Evolutionary conservation across 1,139 yeast species (phyloP).

Genomic region (Dujonia santamariae): DNA sequence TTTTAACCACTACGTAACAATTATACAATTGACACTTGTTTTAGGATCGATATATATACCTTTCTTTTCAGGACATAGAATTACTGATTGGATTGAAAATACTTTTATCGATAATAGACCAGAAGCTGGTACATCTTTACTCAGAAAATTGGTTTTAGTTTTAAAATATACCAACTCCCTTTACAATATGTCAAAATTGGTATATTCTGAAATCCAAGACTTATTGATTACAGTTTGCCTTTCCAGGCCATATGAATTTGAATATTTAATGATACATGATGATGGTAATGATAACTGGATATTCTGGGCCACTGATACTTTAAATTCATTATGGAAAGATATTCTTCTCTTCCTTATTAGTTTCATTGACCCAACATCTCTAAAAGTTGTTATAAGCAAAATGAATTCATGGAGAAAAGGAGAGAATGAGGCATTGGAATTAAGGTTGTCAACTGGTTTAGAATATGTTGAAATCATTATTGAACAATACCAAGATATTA

Average conservation of each 20-base stretch:
- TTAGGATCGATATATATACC: slow-evolving; percentile 11
- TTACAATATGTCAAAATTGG: slow-evolving; percentile 6
- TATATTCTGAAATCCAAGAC: slow-evolving; percentile 8
- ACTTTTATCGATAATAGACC: slow-evolving; percentile 5
- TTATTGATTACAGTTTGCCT: slow-evolving; percentile 18
- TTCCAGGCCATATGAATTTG: slow-evolving; percentile 23
- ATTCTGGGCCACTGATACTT: slow-evolving; percentile 12
- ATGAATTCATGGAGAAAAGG: slow-evolving; percentile 16
- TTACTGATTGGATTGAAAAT: slow-evolving; percentile 14
- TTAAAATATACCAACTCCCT: slow-evolving; percentile 10
- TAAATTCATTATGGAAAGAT: slow-evolving; percentile 20
- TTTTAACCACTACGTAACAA: slow-evolving; percentile 8
- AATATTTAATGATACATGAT: slow-evolving; percentile 16
- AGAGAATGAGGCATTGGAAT: slow-evolving; percentile 19
- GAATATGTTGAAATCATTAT: background rate
- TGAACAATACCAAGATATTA: slow-evolving; percentile 2
- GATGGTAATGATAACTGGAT: slow-evolving; percentile 10
- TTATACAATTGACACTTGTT: background rate
- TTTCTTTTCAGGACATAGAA: slow-evolving; percentile 14
- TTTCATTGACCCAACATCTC: slow-evolving; percentile 19
- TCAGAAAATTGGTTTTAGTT: slow-evolving; percentile 4
- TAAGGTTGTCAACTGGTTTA: background rate
- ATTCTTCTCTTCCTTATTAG: slow-evolving; percentile 18
- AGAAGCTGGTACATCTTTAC: slow-evolving; percentile 5
- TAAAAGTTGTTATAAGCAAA: slow-evolving; percentile 13